Base-by-base conservation (phyloP, 1,284 basidiomycete genomes). In the Puccinia novopanici region DNA sequence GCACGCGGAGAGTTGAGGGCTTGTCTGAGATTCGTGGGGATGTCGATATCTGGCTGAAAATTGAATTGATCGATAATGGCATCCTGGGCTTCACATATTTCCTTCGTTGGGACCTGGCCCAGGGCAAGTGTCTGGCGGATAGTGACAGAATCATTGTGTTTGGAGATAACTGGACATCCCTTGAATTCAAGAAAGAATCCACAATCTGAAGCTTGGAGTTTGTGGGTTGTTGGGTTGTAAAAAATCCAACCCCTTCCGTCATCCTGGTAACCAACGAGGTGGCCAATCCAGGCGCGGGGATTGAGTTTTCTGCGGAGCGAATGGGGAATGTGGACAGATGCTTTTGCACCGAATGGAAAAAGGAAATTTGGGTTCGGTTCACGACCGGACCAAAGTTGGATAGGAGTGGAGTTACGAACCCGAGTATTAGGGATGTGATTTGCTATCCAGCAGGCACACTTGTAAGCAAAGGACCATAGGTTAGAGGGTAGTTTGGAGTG, bases 401-500 rank as follows among this genome's bases (percentile, higher is more conserved):
- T 13, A 13, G 50, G 72, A 13, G 72, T 54, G 15, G 37, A 37
- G 5, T 57, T 52, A 6, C 17, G 6, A 2, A 27, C 17, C 6
- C 50, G 2, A 2, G 72, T 9, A 27, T 74, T 74, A 17, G 71
- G 45, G 17, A 74, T 15, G 15, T 52, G n/a, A 30, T 74, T 74
- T 3, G 30, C 6, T 1, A 74, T 15, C 9, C 6, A 74, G 54
- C 72, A 74, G 3, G 72, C 72, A n/a, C 45, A 54, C 13, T n/a
- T 42, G 52, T 74, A 74, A 5, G 52, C 72, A 27, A 24, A 57
- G 5, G n/a, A 57, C 72, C 72, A 74, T 22, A 74, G n/a, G 13
- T 9, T 13, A 4, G 9, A 2, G 6, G 72, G 72, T 2, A 74
- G 45, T 57, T 57, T 17, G 19, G 48, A 54, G 27, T 59, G 34